Evolutionary conservation across 257 asterid genomes (phyloP).

Genomic region (Scutellaria minor): DNA sequence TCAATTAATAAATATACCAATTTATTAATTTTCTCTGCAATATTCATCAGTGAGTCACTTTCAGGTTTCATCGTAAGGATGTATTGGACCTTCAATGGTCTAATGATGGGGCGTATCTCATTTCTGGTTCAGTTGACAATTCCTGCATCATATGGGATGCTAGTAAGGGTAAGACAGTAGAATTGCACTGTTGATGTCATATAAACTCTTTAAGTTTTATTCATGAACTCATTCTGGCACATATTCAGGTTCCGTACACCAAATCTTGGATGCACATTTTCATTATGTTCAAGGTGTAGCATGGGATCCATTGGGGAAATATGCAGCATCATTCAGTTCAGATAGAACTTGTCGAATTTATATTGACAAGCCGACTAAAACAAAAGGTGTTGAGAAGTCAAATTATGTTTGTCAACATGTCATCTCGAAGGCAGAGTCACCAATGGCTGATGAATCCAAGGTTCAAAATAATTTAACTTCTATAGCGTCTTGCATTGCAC

Average conservation of each 20-base stretch:
- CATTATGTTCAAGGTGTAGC: slow-evolving; percentile 99
- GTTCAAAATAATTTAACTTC: slow-evolving; percentile 44
- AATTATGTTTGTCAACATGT: slow-evolving; percentile 86
- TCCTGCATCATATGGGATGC: slow-evolving; percentile 96
- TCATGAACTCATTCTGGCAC: slow-evolving; percentile 15
- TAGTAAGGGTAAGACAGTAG: slow-evolving; percentile 59
- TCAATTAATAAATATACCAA: not conserved
- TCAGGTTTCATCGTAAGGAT: slow-evolving; percentile 96
- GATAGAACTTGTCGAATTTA: slow-evolving; percentile 93
- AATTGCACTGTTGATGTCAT: slow-evolving; percentile 7
- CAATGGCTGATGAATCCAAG: slow-evolving; percentile 77
- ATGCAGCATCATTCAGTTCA: slow-evolving; percentile 91
- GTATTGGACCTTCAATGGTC: slow-evolving; percentile 96
- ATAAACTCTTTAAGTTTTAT: not conserved
- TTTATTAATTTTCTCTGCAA: not conserved
- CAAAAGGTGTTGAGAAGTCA: slow-evolving; percentile 77
- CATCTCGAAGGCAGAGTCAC: slow-evolving; percentile 72
- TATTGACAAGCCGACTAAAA: slow-evolving; percentile 71
- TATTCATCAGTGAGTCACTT: slow-evolving; percentile 32
- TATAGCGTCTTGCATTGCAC: slow-evolving; percentile 22
- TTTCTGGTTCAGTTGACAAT: slow-evolving; percentile 98
- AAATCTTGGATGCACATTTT: slow-evolving; percentile 84
- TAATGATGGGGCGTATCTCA: slow-evolving; percentile 72
- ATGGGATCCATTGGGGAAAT: slow-evolving; percentile 90
- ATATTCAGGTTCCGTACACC: slow-evolving; percentile 79